phyloP scores from a whole-genome alignment of 2,329 filamentous ascomycete genomes.

The Keithomyces neogunnii region DNA sequence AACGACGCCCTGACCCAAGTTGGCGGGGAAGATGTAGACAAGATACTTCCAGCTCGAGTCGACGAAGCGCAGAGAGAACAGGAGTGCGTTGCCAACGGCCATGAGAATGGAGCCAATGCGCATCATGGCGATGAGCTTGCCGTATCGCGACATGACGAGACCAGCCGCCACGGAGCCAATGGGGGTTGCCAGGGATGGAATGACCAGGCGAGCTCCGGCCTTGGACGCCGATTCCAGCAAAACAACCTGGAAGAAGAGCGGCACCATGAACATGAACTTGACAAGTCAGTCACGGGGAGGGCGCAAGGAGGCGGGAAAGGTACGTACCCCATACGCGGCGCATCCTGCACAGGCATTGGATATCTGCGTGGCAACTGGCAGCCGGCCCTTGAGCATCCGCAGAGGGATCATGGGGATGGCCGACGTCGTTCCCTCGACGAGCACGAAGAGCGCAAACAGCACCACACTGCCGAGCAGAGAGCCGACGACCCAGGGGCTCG shows the following conservation, averaged over 20 bases:
- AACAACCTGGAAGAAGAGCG: constrained; percentile 62
- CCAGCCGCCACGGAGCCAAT: constrained; percentile 48
- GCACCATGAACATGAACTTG: constrained; percentile 59
- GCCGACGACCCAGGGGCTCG: constrained; percentile 36
- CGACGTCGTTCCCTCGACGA: constrained; percentile 38
- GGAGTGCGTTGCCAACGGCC: constrained; percentile 43
- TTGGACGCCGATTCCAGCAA: constrained; percentile 54
- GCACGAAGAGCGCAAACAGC: constrained; percentile 35
- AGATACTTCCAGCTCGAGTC: constrained; percentile 47
- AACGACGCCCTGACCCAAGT: constrained; percentile 50
- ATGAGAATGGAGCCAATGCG: constrained; percentile 42
- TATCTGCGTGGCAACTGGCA: constrained; percentile 46
- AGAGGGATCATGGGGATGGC: constrained; percentile 48
- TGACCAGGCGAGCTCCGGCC: constrained; percentile 55
- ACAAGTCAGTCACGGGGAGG: constrained; percentile 9
- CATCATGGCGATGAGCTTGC: constrained; percentile 36
- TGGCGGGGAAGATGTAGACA: constrained; percentile 48
- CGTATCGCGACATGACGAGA: constrained; percentile 49
- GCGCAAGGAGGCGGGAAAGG: too few relatives aligned
- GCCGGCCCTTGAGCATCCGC: constrained; percentile 45
- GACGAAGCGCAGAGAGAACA: constrained; percentile 38
- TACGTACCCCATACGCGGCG: constrained; percentile 51
- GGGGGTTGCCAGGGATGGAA: constrained; percentile 53
- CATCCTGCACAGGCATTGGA: constrained; percentile 54
- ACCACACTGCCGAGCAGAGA: constrained; percentile 34